A percentile compares a stretch with the other conserved stretches of the same genome.
phyloP scores from a whole-genome alignment of 2,329 filamentous ascomycete species.

The Verticillium zaregamsianum region DNA sequence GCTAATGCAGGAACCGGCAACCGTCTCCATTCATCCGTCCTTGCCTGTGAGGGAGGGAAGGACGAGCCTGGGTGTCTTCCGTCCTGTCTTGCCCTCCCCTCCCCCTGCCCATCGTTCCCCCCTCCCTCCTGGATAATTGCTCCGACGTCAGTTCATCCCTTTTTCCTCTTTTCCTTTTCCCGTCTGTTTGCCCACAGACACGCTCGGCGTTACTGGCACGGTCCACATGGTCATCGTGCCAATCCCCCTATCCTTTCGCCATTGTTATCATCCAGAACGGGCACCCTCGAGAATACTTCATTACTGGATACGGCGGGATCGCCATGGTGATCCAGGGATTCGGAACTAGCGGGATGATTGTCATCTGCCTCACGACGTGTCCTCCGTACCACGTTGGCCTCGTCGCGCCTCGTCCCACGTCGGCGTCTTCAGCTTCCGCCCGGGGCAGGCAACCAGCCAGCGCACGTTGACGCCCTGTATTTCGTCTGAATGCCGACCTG shows the following conservation, averaged over 20 bases:
- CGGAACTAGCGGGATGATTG: neutral
- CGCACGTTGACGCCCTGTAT: neutral
- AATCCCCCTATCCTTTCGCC: neutral
- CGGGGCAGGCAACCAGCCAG: neutral
- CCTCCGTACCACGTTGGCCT: neutral
- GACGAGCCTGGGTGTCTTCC: neutral
- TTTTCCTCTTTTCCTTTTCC: neutral
- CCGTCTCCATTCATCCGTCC: neutral
- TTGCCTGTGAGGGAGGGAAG: neutral
- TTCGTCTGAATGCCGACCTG: neutral
- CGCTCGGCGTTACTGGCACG: neutral
- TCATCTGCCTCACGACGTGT: neutral
- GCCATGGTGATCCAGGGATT: neutral
- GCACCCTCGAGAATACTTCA: neutral
- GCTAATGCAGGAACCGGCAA: conserved; percentile 14
- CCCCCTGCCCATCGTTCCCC: no score
- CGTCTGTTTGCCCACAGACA: neutral
- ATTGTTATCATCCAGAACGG: neutral
- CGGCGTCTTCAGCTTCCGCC: neutral
- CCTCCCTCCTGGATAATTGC: neutral
- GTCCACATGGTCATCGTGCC: neutral
- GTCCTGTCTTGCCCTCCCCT: neutral
- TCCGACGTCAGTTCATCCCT: neutral
- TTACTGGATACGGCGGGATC: neutral
- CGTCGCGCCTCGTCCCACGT: neutral